Conservation (phyloP, 2,329 filamentous ascomycete species). For the Aspergillus amoenus region DNA sequence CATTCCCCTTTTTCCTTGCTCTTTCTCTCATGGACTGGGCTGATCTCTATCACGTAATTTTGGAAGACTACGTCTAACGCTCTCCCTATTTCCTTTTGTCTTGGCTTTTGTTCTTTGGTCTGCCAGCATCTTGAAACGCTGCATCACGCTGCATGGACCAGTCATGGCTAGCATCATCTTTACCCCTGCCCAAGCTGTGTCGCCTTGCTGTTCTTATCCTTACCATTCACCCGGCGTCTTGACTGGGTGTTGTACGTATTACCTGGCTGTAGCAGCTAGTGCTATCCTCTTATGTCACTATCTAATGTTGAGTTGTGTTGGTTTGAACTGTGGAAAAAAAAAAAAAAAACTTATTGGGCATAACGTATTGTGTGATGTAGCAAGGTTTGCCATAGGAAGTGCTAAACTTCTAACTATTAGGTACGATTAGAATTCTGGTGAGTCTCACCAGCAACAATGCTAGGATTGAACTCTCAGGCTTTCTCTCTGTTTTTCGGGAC, state of each 20-base stretch:
- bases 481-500: no score
- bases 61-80: conserved; percentile 9
- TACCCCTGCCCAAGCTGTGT: background rate
- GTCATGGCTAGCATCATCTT: background rate
- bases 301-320: background rate
- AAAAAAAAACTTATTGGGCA: no score
- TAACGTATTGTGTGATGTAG: no score
- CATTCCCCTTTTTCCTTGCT: background rate
- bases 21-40: background rate
- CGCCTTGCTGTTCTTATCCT: background rate
- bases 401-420: no score
- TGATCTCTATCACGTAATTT: conserved; percentile 13
- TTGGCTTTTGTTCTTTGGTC: background rate
- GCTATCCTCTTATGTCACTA: background rate
- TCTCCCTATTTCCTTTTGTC: conserved; percentile 2
- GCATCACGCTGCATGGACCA: background rate
- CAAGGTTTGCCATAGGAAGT: no score
- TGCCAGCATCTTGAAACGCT: background rate
- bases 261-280: background rate
- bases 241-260: background rate
- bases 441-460: no score
- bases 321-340: no score
- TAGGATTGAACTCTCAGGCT: no score
- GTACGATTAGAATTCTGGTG: no score
- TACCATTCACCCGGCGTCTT: background rate